Evolutionary conservation across 1,284 basidiomycete species (phyloP), one percentile per base, ranked within the genome.

Genomic region (Cystobasidiaceae sp.): DNA sequence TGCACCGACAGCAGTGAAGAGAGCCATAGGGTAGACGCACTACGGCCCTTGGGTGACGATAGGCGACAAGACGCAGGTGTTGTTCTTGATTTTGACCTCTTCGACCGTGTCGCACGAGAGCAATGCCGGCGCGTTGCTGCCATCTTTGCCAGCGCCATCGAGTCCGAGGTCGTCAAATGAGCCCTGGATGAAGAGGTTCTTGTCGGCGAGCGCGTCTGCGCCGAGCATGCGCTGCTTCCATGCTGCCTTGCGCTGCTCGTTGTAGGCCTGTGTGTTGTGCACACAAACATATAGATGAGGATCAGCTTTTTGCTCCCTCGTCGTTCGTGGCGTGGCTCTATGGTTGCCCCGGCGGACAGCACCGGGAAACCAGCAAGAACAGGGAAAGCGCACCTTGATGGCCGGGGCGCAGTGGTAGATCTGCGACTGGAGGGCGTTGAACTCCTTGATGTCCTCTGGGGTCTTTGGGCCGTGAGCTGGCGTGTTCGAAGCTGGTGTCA

Each of bases 31-130:
- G 68, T 70, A 17, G 44, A 61, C 5, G 15, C 33, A 67, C 75
- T 81, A 82, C 5, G 80, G 80, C 0, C 80, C 80, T 65, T 79
- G 77, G 1, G 78, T 78, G 7, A 77, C 73, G 34, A 67, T 67
- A 28, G 55, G 51, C 23, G 67, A 39, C 34, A 77, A 71, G 28
- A 76, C 75, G 66, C 77, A 78, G 13, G 76, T 75, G 65, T 75
- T 74, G 68, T 78, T 78, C 25, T 71, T 70, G 48, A 78, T 78
- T 67, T 67, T 72, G 44, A 69, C 66, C 52, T 73, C 71, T 49
- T 73, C 72, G 2, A 75, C 63, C 2, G 73, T 71, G 32, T 74
- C 71, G 68, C 75, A 76, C 9, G 72, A 71, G 67, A 76, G 71
- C 44, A 75, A n/a, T n/a, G 70, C 44, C 71, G 70, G 51, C 69